Conservation (phyloP, 306 rosid species). For the Senna tora region DNA sequence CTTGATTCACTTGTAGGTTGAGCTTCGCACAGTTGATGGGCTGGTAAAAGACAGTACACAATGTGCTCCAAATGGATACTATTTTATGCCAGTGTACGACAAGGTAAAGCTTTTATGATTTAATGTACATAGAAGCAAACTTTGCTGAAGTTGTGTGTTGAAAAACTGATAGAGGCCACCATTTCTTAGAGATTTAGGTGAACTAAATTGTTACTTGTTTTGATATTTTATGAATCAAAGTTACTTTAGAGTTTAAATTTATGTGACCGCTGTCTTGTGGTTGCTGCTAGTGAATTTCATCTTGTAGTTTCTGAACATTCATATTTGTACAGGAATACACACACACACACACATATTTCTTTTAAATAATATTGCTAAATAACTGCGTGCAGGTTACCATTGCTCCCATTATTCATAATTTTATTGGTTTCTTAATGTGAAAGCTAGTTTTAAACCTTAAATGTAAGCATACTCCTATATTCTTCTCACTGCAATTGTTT, state of each 20-base stretch:
- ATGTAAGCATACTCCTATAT: conserved; percentile 21
- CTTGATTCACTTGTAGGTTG: conserved; percentile 63
- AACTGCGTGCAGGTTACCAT: background rate
- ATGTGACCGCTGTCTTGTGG: background rate
- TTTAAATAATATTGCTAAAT: background rate
- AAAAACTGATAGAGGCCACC: conserved; percentile 4
- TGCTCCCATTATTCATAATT: background rate
- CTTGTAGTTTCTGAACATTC: background rate
- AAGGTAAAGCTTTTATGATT: conserved; percentile 61
- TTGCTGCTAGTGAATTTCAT: background rate
- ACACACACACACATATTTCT: too few relatives aligned
- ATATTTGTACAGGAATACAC: background rate
- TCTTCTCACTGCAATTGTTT: conserved; percentile 44
- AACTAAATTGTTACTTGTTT: background rate
- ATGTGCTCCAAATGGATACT: conserved; percentile 98
- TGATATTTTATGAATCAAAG: background rate
- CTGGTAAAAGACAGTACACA: conserved; percentile 92
- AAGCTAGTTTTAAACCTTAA: background rate
- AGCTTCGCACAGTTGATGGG: conserved; percentile 93
- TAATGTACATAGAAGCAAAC: conserved; percentile 20
- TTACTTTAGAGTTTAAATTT: background rate
- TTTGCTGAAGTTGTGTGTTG: conserved; percentile 1
- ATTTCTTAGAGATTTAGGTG: background rate
- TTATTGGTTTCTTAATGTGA: background rate
- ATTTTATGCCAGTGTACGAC: conserved; percentile 98